Evolutionary conservation across 1,284 basidiomycete species (phyloP), one percentile per base, ranked within the genome.

Genomic region (Ceratobasidium sp.): DNA sequence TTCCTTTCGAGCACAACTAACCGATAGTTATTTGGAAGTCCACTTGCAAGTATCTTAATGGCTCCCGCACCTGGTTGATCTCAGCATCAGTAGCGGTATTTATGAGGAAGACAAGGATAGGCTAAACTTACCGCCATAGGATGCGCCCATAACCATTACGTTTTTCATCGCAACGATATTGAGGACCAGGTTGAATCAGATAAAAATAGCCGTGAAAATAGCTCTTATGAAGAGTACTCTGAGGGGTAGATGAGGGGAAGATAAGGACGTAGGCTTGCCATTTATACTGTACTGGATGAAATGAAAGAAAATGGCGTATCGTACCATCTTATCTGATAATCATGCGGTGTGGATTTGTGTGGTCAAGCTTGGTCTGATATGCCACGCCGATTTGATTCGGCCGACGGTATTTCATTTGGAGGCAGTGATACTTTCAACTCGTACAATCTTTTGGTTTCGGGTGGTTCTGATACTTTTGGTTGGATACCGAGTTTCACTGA

Each of bases 1-100:
- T 92, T 91, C 69, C 90, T 82, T 77, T 92, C 91, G 45, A 92
- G 83, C n/a, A 89, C 81, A n/a, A 92, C 83, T 39, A 92, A 82
- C 48, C 86, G 83, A 87, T 88, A 91, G 26, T 81, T 85, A 28
- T 81, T 77, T 2, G 90, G 89, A 32, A 92, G 80, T 39, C 80
- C 80, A 36, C 84, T 79, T 9, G 87, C 85, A 45, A 92, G 84
- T 21, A 88, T 74, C 70, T 85, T 84, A 6, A 87, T 85, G 0
- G 89, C 89, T 62, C 84, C 83, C n/a, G 79, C 79, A 2, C 84
- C 84, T 80, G 26, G 80, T n/a, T n/a, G 23, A 18, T 10, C 23
- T 61, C 39, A n/a, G n/a, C n/a, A n/a, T n/a, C n/a, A n/a, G n/a
- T n/a, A n/a, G n/a, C n/a, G n/a, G n/a, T n/a, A n/a, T n/a, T n/a